Evolutionary conservation across 805 yeast genomes (phyloP), one percentile per base, ranked within the genome.

Genomic region (Nakazawaea molendinolei): DNA sequence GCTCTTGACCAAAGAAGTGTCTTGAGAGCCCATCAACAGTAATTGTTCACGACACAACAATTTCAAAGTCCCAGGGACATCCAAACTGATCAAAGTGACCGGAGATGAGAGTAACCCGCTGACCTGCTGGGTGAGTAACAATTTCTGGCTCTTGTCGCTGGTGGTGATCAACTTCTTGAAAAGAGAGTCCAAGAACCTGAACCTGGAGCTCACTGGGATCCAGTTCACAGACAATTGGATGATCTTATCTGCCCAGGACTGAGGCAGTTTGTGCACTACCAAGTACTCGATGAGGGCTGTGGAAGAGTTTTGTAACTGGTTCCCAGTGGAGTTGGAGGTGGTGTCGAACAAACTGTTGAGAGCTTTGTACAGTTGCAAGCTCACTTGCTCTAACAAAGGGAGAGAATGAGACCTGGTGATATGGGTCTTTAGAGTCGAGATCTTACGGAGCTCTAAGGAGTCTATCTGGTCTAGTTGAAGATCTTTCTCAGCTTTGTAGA

Each of bases 61-160:
- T 22, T 33, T 33, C 31, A 38, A 38, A 13, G 41, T 38, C 53
- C 89, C 97, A 25, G 86, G 66, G 5, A 87, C 83, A 8, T 95
- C 82, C 30, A 92, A 62, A 0, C 97, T 97, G 43, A 87, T 80
- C 69, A 90, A 75, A 53, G 82, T 86, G 28, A 86, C 86, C 26
- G 79, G 78, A 0, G 92, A 79, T 1, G 80, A 68, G n/a, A 89
- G 63, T 21, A 86, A 58, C 9, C 79, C 78, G 8, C 59, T 47
- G 3, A 52, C 46, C 30, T 52, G 34, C 14, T 47, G 44, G 2
- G 58, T 22, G 12, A 43, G 31, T 7, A 22, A 22, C 22, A 33
- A 21, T 27, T 38, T 38, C 5, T 20, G 23, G 19, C 23, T 15
- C 61, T 84, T 83, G 77, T 5, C 45, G 43, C 10, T 45, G 42